phyloP scores from a whole-genome alignment of 2,329 filamentous ascomycete species.

The Penicillium brevicompactum region DNA sequence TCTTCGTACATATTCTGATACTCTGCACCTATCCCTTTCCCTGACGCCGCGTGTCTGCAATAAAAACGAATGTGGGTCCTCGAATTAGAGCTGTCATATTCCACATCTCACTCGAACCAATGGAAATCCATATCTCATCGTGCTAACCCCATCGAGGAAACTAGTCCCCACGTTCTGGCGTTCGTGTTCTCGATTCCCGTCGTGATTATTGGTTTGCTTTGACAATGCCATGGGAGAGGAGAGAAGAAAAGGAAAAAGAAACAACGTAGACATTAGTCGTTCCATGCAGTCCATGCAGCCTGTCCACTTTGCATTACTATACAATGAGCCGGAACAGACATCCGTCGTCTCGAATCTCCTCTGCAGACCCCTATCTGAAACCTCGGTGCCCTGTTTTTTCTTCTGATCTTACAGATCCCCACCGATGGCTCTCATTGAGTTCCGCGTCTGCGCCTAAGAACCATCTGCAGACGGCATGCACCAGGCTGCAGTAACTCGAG shows the following conservation, averaged over 20 bases:
- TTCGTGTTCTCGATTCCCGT: slow-evolving; percentile 2
- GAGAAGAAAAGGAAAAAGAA: background rate
- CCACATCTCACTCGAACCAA: slow-evolving; percentile 12
- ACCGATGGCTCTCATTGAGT: slow-evolving; percentile 4
- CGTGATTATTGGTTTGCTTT: background rate
- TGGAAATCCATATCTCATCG: background rate
- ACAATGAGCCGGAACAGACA: background rate
- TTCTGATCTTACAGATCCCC: slow-evolving; percentile 1
- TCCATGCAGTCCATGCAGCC: slow-evolving; percentile 1
- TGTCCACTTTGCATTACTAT: background rate
- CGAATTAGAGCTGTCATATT: slow-evolving; percentile 38
- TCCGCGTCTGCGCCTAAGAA: slow-evolving; percentile 21
- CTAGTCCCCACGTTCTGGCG: slow-evolving; percentile 20
- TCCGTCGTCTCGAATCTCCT: background rate
- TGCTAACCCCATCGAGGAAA: slow-evolving; percentile 11
- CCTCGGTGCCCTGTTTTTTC: background rate
- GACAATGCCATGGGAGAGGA: background rate
- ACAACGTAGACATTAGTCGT: background rate
- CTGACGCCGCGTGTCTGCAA: background rate
- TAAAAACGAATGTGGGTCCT: slow-evolving; percentile 15
- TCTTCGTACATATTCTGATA: background rate
- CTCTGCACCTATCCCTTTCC: background rate
- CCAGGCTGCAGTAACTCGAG: slow-evolving; percentile 17
- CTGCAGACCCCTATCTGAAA: background rate
- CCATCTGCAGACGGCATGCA: slow-evolving; percentile 22